Base-by-base conservation (phyloP, 2,329 filamentous ascomycete genomes). In the Purpureocillium takamizusanense region DNA sequence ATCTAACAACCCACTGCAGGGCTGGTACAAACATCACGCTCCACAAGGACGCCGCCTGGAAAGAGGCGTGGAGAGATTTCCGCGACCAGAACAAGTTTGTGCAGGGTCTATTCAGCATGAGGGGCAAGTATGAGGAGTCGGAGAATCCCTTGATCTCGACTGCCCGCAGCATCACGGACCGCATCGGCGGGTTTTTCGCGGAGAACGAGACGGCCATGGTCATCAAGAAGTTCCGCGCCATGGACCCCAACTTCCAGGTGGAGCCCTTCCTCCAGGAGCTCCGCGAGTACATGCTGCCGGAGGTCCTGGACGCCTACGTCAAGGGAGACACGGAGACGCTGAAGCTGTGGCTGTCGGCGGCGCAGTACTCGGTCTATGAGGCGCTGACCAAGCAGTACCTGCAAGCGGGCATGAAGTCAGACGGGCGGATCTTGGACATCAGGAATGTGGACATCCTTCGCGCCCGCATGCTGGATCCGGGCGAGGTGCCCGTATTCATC, bases 151-250 rank as follows among this genome's bases (percentile, higher is more conserved):
- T 98, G 32, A 86, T 98, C 46, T 85, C 81, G 34, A 97, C 90
- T 0, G 92, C 89, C 2, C 83, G 92, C 56, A 88, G 86, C 60
- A 95, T 98, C 51, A 90, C 89, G 25, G 92, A 98, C 61, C 79
- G 84, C 41, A 80, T 98, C 30, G 87, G 85, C 34, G 88, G 92
- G 21, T 98, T 95, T 68, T 98, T 98, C 50, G 92, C 92, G 45
- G 92, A 98, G 63, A 98, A 97, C 61, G 92, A 98, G 68, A 95
- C 88, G 0, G 92, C 92, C 23, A 83, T 83, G 75, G 92, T 98
- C 28, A 94, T 97, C 68, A 97, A 95, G 70, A 94, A 90, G 62
- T 94, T 98, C 72, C 82, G 90, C 34, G 78, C 89, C 52, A 95
- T 97, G 78, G 92, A 98, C 52, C 90, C 92, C 5, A 76, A 74